These are phyloP conservation scores for Mortierella sp. DNA, from an alignment of 371 early-diverging fungal species.

Conservation along the genomic window DNA sequence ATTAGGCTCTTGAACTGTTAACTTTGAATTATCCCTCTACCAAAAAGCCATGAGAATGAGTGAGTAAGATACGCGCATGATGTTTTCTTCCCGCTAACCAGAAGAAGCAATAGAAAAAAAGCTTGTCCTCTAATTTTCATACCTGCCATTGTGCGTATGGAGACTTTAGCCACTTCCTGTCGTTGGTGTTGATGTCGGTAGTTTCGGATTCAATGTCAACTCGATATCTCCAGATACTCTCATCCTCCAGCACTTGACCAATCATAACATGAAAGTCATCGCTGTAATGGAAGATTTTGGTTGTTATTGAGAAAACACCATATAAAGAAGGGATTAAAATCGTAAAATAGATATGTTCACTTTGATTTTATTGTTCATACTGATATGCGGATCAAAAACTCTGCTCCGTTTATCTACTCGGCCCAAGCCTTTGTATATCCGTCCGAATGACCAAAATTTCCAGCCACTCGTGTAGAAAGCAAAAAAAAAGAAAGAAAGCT, in stretches of 20 bases:
- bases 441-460: neutral
- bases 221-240: conserved; percentile 27
- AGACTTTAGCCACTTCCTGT: conserved; percentile 24
- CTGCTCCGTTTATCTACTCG: conserved; percentile 3
- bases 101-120: no score
- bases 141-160: conserved; percentile 1
- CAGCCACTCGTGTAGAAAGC: neutral
- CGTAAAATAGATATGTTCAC: neutral
- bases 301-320: neutral
- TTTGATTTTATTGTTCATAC: neutral
- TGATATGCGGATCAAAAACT: conserved; percentile 12
- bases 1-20: conserved; percentile 33
- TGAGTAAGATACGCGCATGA: neutral
- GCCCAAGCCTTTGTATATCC: neutral
- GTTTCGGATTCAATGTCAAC: conserved; percentile 15
- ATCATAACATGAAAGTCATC: conserved; percentile 30
- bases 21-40: neutral
- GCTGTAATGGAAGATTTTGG: neutral
- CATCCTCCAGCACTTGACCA: conserved; percentile 38
- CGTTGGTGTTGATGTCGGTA: conserved; percentile 20
- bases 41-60: neutral
- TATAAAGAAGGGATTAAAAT: neutral
- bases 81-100: no score
- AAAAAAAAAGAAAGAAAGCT: neutral
- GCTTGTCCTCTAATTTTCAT: neutral